Evolutionary conservation across 2,329 filamentous ascomycete genomes (phyloP).

Genomic region (Didymella keratinophila): DNA sequence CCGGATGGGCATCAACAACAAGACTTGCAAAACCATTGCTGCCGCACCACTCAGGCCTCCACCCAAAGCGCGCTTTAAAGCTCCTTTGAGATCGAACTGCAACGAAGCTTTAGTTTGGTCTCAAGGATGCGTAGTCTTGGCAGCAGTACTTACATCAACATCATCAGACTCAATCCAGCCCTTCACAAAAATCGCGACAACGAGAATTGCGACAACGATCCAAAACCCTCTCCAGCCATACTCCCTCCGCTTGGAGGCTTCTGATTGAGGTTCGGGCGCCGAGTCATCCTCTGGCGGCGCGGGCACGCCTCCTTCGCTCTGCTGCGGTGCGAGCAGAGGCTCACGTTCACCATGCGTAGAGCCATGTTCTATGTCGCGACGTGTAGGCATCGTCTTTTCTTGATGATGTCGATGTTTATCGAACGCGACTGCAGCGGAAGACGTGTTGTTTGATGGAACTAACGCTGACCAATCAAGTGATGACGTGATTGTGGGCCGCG

Average conservation of each 20-base stretch:
- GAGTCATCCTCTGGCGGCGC: slow-evolving; percentile 16
- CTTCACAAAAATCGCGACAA: slow-evolving; percentile 35
- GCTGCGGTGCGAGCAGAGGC: slow-evolving; percentile 29
- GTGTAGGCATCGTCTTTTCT: slow-evolving; percentile 22
- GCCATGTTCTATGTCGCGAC: slow-evolving; percentile 20
- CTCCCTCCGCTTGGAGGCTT: slow-evolving; percentile 22
- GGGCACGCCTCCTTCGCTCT: slow-evolving; percentile 4
- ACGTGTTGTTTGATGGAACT: not conserved
- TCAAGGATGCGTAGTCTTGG: not conserved
- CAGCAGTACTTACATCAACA: slow-evolving; percentile 29
- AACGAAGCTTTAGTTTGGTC: not conserved
- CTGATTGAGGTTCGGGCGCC: slow-evolving; percentile 23
- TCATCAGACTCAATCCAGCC: slow-evolving; percentile 41
- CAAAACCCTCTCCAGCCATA: slow-evolving; percentile 32
- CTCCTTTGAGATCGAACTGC: slow-evolving; percentile 40
- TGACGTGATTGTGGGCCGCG: slow-evolving; percentile 19
- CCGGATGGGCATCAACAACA: slow-evolving; percentile 42
- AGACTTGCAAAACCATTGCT: slow-evolving; percentile 41
- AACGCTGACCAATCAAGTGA: slow-evolving; percentile 20
- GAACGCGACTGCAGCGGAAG: not conserved
- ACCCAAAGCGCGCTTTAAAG: slow-evolving; percentile 37
- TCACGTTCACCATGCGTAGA: slow-evolving; percentile 29
- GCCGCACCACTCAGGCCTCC: slow-evolving; percentile 42
- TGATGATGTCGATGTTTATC: not conserved
- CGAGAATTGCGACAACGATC: slow-evolving; percentile 21